Conservation (phyloP, 108 stramenopile species). For the Fragilariopsis cylindrus region DNA sequence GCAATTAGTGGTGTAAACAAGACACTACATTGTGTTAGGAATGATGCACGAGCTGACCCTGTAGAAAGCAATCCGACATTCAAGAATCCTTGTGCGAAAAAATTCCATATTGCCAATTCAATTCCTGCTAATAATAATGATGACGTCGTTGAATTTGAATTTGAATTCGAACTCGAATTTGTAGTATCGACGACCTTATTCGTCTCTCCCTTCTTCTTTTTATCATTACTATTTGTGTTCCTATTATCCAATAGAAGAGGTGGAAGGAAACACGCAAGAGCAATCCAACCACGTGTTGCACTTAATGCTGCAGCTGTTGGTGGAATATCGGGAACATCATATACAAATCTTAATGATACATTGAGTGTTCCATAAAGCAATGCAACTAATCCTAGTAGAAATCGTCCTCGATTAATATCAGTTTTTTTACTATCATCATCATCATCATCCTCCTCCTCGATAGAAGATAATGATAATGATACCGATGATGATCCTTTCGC, state of each 20-base stretch:
- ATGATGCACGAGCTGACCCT: slow-evolving; percentile 57
- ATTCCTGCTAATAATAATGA: slow-evolving; percentile 44
- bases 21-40: slow-evolving; percentile 70
- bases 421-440: not conserved
- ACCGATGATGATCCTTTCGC: not conserved
- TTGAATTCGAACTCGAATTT: not conserved
- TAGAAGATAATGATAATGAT: not conserved
- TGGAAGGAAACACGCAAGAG: slow-evolving; percentile 44
- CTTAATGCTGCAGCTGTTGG: slow-evolving; percentile 46
- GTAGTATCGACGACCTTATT: not conserved
- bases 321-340: slow-evolving; percentile 44
- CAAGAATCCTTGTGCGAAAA: slow-evolving; percentile 61
- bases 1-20: slow-evolving; percentile 68
- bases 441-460: not conserved
- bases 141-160: not conserved
- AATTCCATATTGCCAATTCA: slow-evolving; percentile 66
- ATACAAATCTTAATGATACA: slow-evolving; percentile 52
- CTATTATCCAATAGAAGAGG: slow-evolving; percentile 35
- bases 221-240: not conserved
- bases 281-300: slow-evolving; percentile 50
- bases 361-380: slow-evolving; percentile 65
- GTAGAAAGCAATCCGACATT: slow-evolving; percentile 56
- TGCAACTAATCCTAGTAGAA: slow-evolving; percentile 48
- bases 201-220: slow-evolving; percentile 1
- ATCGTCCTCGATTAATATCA: slow-evolving; percentile 26